Evolutionary conservation across 768 basidiomycete genomes (phyloP).

Genomic region (Trametes sanguinea): DNA sequence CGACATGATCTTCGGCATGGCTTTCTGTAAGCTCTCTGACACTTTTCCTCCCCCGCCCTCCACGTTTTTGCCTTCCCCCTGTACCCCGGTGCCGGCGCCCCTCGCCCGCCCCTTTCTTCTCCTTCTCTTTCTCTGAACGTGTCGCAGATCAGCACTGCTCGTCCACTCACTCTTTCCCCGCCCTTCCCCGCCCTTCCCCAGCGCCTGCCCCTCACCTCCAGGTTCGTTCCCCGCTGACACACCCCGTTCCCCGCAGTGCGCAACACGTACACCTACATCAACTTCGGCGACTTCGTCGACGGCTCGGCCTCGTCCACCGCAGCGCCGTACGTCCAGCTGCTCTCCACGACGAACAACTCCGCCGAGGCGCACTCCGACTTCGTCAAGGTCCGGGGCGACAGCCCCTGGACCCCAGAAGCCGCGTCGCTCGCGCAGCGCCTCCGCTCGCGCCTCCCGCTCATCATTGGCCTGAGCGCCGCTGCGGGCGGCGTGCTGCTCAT

Average conservation of each 20-base stretch:
- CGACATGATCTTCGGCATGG: slow-evolving; percentile 74
- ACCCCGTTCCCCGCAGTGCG: slow-evolving; percentile 46
- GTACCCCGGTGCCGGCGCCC: too few relatives aligned
- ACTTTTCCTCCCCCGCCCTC: neutral
- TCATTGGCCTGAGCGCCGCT: slow-evolving; percentile 72
- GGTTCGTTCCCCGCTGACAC: too few relatives aligned
- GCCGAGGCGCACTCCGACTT: slow-evolving; percentile 41
- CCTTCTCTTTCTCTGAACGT: too few relatives aligned
- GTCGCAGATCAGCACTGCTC: neutral
- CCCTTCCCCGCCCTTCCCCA: neutral
- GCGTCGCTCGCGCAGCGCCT: slow-evolving; percentile 48
- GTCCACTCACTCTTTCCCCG: neutral
- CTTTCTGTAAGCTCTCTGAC: slow-evolving; percentile 52
- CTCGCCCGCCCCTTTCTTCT: neutral
- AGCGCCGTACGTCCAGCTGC: slow-evolving; percentile 63
- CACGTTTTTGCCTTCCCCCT: neutral
- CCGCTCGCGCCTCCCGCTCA: slow-evolving; percentile 63
- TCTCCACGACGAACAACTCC: slow-evolving; percentile 53
- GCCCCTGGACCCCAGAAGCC: slow-evolving; percentile 17
- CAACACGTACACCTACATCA: slow-evolving; percentile 63
- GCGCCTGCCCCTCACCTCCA: neutral
- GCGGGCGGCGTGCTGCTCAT: slow-evolving; percentile 57
- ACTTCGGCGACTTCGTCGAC: slow-evolving; percentile 64
- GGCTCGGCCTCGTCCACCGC: slow-evolving; percentile 38
- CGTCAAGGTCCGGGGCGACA: slow-evolving; percentile 31